Percentiles rank a stretch among this genome's conserved stretches.
Evolutionary conservation across 306 rosid genomes (phyloP).

Genomic region (Trifolium pratense): DNA sequence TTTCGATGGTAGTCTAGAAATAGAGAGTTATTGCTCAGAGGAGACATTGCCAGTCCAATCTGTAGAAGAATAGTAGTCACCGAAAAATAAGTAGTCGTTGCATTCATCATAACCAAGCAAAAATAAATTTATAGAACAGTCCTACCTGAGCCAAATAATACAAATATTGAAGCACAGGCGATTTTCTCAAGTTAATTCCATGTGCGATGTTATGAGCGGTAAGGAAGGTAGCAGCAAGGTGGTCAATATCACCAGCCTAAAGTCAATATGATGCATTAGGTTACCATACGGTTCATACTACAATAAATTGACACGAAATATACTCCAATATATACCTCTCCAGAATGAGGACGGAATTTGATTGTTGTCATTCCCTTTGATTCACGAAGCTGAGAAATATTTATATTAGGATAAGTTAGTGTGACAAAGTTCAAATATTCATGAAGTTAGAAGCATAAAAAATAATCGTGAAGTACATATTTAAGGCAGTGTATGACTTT

Average conservation of each 20-base stretch:
- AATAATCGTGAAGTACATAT: neutral
- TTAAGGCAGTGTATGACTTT: neutral
- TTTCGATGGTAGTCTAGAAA: conserved; percentile 97
- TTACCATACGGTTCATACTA: neutral
- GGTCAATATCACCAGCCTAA: conserved; percentile 99
- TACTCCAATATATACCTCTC: conserved; percentile 70
- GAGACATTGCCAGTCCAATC: conserved; percentile 99
- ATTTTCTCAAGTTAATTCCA: conserved; percentile 94
- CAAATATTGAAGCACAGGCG: conserved; percentile 91
- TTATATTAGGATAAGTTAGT: conserved; percentile 37
- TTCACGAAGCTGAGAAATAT: conserved; percentile 88
- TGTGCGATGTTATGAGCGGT: conserved; percentile 87
- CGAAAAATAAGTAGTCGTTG: neutral
- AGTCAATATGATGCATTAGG: conserved; percentile 41
- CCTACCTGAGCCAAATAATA: conserved; percentile 90
- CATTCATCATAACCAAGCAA: conserved; percentile 39
- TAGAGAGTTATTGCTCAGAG: conserved; percentile 92
- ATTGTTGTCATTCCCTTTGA: conserved; percentile 94
- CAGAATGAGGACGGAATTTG: conserved; percentile 97
- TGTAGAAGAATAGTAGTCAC: conserved; percentile 37
- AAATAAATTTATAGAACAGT: conserved; percentile 15
- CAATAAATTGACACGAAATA: conserved; percentile 31
- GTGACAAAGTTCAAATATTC: conserved; percentile 25
- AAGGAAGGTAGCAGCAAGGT: conserved; percentile 95
- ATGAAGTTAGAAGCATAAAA: conserved; percentile 22